A percentile compares a stretch with the other conserved stretches of the same genome.
Conservation (phyloP, 345 rosid species). For the Arabidopsis suecica region DNA sequence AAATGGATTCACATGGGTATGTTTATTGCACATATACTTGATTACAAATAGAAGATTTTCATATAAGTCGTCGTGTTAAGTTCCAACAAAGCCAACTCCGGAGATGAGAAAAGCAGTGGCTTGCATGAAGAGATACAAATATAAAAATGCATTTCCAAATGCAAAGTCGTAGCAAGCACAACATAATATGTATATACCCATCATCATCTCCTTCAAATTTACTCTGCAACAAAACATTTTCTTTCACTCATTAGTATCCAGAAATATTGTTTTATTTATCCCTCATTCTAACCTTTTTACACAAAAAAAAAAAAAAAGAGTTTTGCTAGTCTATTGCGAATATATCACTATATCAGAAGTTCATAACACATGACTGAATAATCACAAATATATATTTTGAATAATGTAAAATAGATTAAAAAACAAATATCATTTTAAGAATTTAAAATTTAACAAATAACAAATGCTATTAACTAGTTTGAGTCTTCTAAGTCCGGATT, state of each 20-base stretch:
- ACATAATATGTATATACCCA: slow-evolving; percentile 31
- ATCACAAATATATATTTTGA: no score
- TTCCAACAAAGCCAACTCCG: slow-evolving; percentile 38
- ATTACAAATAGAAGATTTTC: background rate
- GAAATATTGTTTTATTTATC: background rate
- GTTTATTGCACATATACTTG: background rate
- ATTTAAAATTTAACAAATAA: no score
- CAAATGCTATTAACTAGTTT: no score
- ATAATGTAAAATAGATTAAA: no score
- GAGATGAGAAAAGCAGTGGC: slow-evolving; percentile 33
- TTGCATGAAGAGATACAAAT: slow-evolving; percentile 32
- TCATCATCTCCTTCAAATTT: slow-evolving; percentile 31
- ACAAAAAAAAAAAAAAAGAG: background rate
- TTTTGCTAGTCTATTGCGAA: background rate
- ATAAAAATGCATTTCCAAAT: slow-evolving; percentile 26
- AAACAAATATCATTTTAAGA: no score
- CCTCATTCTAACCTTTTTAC: background rate
- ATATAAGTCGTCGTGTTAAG: slow-evolving; percentile 1
- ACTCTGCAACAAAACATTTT: slow-evolving; percentile 28
- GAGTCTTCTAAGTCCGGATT: no score
- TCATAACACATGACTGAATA: background rate
- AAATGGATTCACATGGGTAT: no score
- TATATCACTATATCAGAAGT: background rate
- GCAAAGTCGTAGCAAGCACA: slow-evolving; percentile 33
- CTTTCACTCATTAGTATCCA: background rate